Percentiles rank a stretch among this genome's conserved stretches.
These are phyloP conservation scores for Termitomyces sp. DNA, from an alignment of 768 basidiomycete species.

Conservation along the genomic window DNA sequence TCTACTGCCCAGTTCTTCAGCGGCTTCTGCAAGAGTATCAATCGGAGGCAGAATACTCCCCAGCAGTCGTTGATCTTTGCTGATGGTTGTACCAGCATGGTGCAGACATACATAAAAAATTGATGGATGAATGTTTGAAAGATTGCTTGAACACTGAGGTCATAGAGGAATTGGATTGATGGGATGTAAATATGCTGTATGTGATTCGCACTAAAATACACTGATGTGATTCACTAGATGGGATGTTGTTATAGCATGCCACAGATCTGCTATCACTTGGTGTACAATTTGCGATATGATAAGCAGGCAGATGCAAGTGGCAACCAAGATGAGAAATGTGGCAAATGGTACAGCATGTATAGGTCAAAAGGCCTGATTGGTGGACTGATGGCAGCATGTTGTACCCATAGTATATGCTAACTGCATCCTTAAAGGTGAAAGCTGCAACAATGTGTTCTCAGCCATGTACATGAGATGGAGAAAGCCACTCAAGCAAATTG, in stretches of 20 bases:
- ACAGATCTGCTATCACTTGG: not conserved
- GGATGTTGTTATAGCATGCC: not conserved
- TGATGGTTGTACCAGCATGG: too few relatives aligned
- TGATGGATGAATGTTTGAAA: too few relatives aligned
- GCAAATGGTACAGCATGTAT: not conserved
- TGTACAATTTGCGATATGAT: not conserved
- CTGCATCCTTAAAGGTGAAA: conserved; percentile 31
- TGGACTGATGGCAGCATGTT: conserved; percentile 29
- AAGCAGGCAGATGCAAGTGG: not conserved
- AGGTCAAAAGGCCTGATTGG: conserved; percentile 17
- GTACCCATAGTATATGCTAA: conserved; percentile 30
- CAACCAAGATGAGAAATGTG: not conserved
- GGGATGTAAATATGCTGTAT: too few relatives aligned
- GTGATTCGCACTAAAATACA: too few relatives aligned
- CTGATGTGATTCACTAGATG: too few relatives aligned
- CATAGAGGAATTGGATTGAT: too few relatives aligned
- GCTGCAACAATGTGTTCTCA: conserved; percentile 36
- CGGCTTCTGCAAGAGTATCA: too few relatives aligned
- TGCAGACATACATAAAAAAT: too few relatives aligned
- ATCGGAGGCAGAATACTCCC: too few relatives aligned
- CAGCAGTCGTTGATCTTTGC: too few relatives aligned
- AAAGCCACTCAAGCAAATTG: conserved; percentile 12
- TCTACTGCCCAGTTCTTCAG: too few relatives aligned
- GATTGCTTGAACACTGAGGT: too few relatives aligned
- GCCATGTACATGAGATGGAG: conserved; percentile 32